Base-by-base conservation (phyloP, 352 stramenopile genomes). In the Thalassiosira hispida region DNA sequence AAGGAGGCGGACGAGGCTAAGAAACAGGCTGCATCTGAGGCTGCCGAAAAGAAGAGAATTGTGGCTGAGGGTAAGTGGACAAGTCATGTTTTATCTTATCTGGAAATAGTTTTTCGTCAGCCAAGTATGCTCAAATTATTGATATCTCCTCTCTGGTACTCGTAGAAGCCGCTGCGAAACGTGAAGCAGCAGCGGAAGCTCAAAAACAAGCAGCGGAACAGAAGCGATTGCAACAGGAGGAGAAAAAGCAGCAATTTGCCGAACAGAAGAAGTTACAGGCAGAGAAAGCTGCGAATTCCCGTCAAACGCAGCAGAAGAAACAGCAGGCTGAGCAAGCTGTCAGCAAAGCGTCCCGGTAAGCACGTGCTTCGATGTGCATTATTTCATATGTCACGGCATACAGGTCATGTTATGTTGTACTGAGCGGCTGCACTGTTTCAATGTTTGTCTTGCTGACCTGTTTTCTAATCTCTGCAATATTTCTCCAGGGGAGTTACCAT, bases 391-490 rank as follows among this genome's bases (percentile, higher is more conserved):
- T 42, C 76, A 20, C 44, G 66, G 27, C 3, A 52, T n/a, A 85
- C 76, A 42, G n/a, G n/a, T n/a, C n/a, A n/a, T n/a, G 75, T 88
- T 46, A 81, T 79, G 12, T 64, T 88, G 2, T 63, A 38, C 3
- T 38, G 31, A 38, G 8, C 3, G 3, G 8, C 3, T 38, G 31
- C 31, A 53, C 11, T 63, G 29, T 46, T 22, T 63, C 9, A 27
- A 47, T 22, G 27, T 29, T 63, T 27, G 18, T 40, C 3, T 46
- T 2, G 8, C 60, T n/a, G 52, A 5, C 1, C n/a, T 55, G 9
- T 6, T n/a, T 14, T 42, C n/a, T 38, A n/a, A 18, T 4, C 2
- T 4, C 2, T 42, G 12, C 31, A 31, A 12, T 16, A 22, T 57
- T 55, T 40, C 12, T 46, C 42, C 42, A 16, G 51, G 31, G 73